Percentiles rank a stretch among this genome's conserved stretches.
Conservation (phyloP, 345 rosid species). For the Melastoma malabathricum region DNA sequence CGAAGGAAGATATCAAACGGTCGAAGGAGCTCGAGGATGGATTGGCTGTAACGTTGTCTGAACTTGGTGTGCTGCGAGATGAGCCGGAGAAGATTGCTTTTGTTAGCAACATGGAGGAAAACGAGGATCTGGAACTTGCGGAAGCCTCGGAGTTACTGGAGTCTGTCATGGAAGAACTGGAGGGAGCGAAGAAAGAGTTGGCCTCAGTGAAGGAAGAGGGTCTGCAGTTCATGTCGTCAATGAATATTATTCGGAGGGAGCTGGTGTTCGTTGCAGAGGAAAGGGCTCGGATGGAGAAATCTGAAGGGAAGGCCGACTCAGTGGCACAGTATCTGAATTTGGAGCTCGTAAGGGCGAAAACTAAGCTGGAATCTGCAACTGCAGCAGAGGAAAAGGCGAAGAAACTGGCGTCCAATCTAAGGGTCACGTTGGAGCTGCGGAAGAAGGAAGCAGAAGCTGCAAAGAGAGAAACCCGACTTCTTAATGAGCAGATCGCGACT, state of each 20-base stretch:
- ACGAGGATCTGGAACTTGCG: constrained; percentile 8
- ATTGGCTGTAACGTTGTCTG: constrained; percentile 40
- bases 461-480: constrained; percentile 37
- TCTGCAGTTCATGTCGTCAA: constrained; percentile 42
- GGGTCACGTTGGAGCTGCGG: constrained; percentile 41
- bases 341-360: constrained; percentile 62
- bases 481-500: constrained; percentile 29
- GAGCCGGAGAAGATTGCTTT: constrained; percentile 28
- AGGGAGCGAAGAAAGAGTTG: constrained; percentile 53
- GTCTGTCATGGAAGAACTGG: constrained; percentile 35
- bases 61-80: constrained; percentile 40
- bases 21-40: constrained; percentile 39
- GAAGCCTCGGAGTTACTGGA: constrained; percentile 16
- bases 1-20: constrained; percentile 30
- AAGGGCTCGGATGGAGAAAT: constrained; percentile 26
- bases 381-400: constrained; percentile 44
- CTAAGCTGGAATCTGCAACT: constrained; percentile 38
- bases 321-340: constrained; percentile 44
- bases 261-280: constrained; percentile 34
- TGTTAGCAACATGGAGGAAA: constrained; percentile 12
- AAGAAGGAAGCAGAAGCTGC: constrained; percentile 44
- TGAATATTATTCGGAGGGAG: constrained; percentile 61
- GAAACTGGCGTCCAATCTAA: constrained; percentile 32
- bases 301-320: constrained; percentile 31
- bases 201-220: constrained; percentile 37